Conservation (phyloP, 176 grass and related monocot species). For the Otatea glauca region DNA sequence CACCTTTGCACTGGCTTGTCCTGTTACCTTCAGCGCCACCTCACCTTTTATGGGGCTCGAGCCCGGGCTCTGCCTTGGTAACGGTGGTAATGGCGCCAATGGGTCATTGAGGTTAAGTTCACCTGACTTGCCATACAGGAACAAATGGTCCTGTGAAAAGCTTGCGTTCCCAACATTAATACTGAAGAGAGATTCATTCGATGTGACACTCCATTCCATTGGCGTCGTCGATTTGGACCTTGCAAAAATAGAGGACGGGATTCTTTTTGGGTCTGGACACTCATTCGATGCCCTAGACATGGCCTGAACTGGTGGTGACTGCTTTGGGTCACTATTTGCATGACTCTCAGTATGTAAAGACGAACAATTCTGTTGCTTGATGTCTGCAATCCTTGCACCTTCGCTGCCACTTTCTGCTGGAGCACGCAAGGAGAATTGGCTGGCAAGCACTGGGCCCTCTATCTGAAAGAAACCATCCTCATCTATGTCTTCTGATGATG, state of each 20-base stretch:
- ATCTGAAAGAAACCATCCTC: conserved; percentile 65
- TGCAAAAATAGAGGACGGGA: conserved; percentile 61
- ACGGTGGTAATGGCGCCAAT: conserved; percentile 39
- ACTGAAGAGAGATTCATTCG: conserved; percentile 88
- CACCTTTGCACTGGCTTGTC: background rate
- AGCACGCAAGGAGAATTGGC: conserved; percentile 18
- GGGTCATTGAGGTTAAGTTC: conserved; percentile 45
- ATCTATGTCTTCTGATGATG: conserved; percentile 43
- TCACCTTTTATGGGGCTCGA: conserved; percentile 19
- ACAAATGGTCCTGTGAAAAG: conserved; percentile 57
- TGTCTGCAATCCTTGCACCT: background rate
- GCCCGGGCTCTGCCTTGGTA: conserved; percentile 6
- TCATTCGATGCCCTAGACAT: conserved; percentile 51
- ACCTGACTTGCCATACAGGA: conserved; percentile 49
- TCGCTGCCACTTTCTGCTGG: background rate
- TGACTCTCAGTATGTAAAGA: background rate
- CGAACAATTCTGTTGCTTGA: background rate
- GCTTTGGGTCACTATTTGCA: conserved; percentile 16
- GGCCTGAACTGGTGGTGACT: conserved; percentile 41
- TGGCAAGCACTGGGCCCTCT: conserved; percentile 39
- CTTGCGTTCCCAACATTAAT: conserved; percentile 66
- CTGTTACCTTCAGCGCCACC: background rate
- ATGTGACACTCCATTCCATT: conserved; percentile 71
- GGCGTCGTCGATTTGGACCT: conserved; percentile 48
- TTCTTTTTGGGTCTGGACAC: conserved; percentile 59